These are phyloP conservation scores for Nemania sp. DNA, from an alignment of 2,329 filamentous ascomycete genomes.

Conservation along the genomic window DNA sequence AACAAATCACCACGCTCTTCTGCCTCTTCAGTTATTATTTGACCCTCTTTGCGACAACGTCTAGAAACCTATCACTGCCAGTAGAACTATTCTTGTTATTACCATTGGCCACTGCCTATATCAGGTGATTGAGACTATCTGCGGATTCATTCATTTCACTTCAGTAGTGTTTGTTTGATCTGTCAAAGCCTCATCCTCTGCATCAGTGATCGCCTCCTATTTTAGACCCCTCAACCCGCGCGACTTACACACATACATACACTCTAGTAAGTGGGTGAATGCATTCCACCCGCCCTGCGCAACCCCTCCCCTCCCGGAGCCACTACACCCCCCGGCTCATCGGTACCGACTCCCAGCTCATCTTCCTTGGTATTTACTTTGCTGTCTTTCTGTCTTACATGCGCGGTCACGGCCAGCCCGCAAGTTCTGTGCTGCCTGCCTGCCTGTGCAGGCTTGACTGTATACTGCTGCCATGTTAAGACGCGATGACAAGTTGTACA, in stretches of 20 bases:
- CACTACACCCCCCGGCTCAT: slow-evolving; percentile 45
- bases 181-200: slow-evolving; percentile 47
- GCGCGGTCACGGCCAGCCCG: slow-evolving; percentile 34
- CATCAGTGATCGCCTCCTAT: slow-evolving; percentile 38
- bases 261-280: slow-evolving; percentile 44
- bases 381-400: slow-evolving; percentile 39
- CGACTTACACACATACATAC: no score
- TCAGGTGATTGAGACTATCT: slow-evolving; percentile 66
- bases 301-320: slow-evolving; percentile 35
- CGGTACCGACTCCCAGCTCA: slow-evolving; percentile 41
- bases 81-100: slow-evolving; percentile 56
- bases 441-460: slow-evolving; percentile 19
- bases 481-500: slow-evolving; percentile 20
- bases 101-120: slow-evolving; percentile 62
- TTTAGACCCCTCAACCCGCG: slow-evolving; percentile 34
- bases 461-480: slow-evolving; percentile 15
- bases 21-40: slow-evolving; percentile 56
- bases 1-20: slow-evolving; percentile 66
- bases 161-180: slow-evolving; percentile 48
- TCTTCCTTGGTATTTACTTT: slow-evolving; percentile 35
- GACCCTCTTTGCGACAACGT: slow-evolving; percentile 52
- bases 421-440: slow-evolving; percentile 34
- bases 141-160: slow-evolving; percentile 56
- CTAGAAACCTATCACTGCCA: slow-evolving; percentile 65
- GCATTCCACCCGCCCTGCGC: slow-evolving; percentile 39